A percentile compares a stretch with the other conserved stretches of the same genome.
Conservation (phyloP, 345 rosid species). For the Conringia planisiliqua region DNA sequence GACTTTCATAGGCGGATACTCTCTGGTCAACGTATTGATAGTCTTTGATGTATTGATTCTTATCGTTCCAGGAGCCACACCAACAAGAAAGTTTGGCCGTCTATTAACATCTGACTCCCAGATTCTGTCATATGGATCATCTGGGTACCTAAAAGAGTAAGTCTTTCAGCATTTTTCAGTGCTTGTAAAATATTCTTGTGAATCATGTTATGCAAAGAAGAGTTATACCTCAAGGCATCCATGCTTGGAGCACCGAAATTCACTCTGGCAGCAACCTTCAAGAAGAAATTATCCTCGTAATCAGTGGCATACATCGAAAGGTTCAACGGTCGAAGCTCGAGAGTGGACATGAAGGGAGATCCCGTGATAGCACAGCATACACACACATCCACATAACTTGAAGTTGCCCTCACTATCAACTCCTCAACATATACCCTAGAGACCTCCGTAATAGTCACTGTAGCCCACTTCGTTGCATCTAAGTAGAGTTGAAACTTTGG, state of each 20-base stretch:
- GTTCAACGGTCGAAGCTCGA: slow-evolving; percentile 85
- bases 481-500: slow-evolving; percentile 83
- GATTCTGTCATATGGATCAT: slow-evolving; percentile 97
- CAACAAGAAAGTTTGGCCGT: slow-evolving; percentile 88
- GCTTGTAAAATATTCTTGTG: not conserved
- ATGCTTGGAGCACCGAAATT: slow-evolving; percentile 77
- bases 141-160: slow-evolving; percentile 74
- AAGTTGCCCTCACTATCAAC: slow-evolving; percentile 77
- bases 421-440: slow-evolving; percentile 71
- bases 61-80: slow-evolving; percentile 71
- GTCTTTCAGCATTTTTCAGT: not conserved
- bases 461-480: slow-evolving; percentile 93
- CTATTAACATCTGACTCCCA: slow-evolving; percentile 88
- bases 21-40: slow-evolving; percentile 60
- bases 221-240: slow-evolving; percentile 54
- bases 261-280: slow-evolving; percentile 86
- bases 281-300: slow-evolving; percentile 78
- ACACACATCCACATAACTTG: slow-evolving; percentile 76
- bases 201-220: not conserved
- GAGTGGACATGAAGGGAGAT: slow-evolving; percentile 83
- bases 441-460: slow-evolving; percentile 66
- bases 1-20: slow-evolving; percentile 93
- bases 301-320: slow-evolving; percentile 88
- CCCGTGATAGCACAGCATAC: slow-evolving; percentile 87
- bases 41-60: slow-evolving; percentile 66